Percentiles rank a stretch among this genome's conserved stretches.
phyloP scores from a whole-genome alignment of 108 stramenopile genomes.

The Nitzschia putrida region DNA sequence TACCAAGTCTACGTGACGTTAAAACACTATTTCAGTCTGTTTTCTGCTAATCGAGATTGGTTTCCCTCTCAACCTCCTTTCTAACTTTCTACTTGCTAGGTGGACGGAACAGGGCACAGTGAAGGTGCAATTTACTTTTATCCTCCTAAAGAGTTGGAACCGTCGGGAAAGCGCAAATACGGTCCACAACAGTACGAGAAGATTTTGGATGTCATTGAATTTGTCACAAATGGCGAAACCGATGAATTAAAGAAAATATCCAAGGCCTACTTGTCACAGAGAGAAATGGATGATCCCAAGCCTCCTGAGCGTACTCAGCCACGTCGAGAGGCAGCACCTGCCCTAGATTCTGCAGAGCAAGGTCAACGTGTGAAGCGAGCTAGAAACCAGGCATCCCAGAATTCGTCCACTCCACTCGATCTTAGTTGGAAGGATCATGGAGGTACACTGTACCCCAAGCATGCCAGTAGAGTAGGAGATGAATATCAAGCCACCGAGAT shows the following conservation, averaged over 20 bases:
- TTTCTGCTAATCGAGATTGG: no score
- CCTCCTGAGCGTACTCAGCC: background rate
- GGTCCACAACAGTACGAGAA: constrained; percentile 48
- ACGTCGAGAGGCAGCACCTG: background rate
- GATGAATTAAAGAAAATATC: constrained; percentile 45
- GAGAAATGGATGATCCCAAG: background rate
- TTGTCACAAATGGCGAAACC: constrained; percentile 38
- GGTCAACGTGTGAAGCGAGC: background rate
- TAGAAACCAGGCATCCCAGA: background rate
- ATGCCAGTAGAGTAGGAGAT: constrained; percentile 59
- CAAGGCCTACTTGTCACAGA: background rate
- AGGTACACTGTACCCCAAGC: constrained; percentile 54
- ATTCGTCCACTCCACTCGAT: constrained; percentile 16
- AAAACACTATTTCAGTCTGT: no score
- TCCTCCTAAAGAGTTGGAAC: constrained; percentile 34
- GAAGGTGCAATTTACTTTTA: constrained; percentile 39
- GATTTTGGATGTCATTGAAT: constrained; percentile 48
- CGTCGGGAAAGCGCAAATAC: constrained; percentile 16
- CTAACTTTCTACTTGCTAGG: background rate
- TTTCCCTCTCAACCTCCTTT: no score
- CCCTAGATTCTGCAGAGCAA: background rate
- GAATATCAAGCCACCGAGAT: constrained; percentile 58
- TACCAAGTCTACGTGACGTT: no score
- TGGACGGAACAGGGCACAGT: constrained; percentile 10
- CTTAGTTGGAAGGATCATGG: constrained; percentile 67